Percentiles rank a stretch among this genome's conserved stretches.
Conservation (phyloP, 106 monocot genomes). For the Allium cepa region DNA sequence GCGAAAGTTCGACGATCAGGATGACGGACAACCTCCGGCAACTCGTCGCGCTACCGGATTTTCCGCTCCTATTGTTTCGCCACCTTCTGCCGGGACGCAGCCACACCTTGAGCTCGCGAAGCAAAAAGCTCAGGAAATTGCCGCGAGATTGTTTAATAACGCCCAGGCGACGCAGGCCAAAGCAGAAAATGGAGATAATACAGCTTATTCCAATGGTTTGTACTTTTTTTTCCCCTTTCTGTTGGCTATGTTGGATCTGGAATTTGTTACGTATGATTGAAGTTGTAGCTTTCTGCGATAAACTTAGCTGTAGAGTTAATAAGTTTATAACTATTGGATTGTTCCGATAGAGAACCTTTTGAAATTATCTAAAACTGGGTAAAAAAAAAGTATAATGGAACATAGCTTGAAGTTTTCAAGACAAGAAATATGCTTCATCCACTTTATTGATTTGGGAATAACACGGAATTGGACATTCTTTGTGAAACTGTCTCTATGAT, state of each 20-base stretch:
- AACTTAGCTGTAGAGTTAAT: not conserved
- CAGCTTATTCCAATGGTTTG: slow-evolving; percentile 4
- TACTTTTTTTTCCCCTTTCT: not conserved
- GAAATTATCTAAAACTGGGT: no score
- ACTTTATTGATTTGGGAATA: no score
- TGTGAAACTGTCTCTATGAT: no score
- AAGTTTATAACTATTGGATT: not conserved
- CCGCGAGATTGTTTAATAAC: slow-evolving; percentile 38
- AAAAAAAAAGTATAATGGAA: no score
- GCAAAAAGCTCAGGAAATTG: slow-evolving; percentile 64
- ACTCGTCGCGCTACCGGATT: not conserved
- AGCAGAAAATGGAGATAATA: slow-evolving; percentile 27
- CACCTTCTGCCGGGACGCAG: not conserved
- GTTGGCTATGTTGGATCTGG: not conserved
- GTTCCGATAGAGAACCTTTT: not conserved
- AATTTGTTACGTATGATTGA: not conserved
- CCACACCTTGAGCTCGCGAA: slow-evolving; percentile 50
- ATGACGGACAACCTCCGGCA: not conserved
- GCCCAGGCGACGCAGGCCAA: slow-evolving; percentile 54
- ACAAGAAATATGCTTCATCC: no score
- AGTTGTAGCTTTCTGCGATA: no score
- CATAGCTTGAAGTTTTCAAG: not conserved
- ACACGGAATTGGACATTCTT: no score
- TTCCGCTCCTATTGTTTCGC: not conserved
- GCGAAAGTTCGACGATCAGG: slow-evolving; percentile 1